These are phyloP conservation scores for Raffaelea ambrosiae DNA, from an alignment of 2,329 filamentous ascomycete genomes.

Conservation along the genomic window DNA sequence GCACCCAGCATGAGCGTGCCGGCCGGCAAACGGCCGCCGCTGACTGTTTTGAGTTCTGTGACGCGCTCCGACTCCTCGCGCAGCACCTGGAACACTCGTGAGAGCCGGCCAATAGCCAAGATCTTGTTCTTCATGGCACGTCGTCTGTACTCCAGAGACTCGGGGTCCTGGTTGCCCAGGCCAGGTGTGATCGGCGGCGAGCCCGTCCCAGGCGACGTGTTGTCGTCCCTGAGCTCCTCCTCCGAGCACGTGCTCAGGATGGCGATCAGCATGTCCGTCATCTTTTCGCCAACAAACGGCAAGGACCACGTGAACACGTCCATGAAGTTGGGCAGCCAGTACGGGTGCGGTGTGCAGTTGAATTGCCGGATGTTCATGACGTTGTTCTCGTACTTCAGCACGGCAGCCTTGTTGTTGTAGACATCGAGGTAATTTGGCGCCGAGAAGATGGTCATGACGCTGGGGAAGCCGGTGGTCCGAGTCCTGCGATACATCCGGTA, in stretches of 20 bases:
- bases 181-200: constrained; percentile 59
- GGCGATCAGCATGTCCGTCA: constrained; percentile 98
- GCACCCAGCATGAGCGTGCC: constrained; percentile 97
- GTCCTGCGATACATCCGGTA: constrained; percentile 99
- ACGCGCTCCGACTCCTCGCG: constrained; percentile 96
- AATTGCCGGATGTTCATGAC: constrained; percentile 99
- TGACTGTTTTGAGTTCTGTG: constrained; percentile 94
- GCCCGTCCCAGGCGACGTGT: constrained; percentile 56
- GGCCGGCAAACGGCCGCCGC: constrained; percentile 83
- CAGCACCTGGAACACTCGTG: constrained; percentile 95
- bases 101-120: constrained; percentile 89
- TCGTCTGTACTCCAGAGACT: constrained; percentile 87
- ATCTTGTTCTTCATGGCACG: constrained; percentile 99
- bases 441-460: constrained; percentile 99
- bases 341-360: constrained; percentile 98
- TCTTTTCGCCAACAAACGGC: constrained; percentile 97
- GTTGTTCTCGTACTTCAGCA: constrained; percentile 99
- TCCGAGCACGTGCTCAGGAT: constrained; percentile 99
- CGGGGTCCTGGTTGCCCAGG: constrained; percentile 48
- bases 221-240: constrained; percentile 88
- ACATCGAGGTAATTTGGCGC: constrained; percentile 98
- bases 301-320: constrained; percentile 99
- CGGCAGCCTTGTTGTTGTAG: constrained; percentile 99
- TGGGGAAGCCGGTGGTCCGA: constrained; percentile 92
- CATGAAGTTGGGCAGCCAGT: constrained; percentile 99